These are phyloP conservation scores for Euphorbia tirucalli DNA, from an alignment of 345 rosid genomes.

Conservation along the genomic window DNA sequence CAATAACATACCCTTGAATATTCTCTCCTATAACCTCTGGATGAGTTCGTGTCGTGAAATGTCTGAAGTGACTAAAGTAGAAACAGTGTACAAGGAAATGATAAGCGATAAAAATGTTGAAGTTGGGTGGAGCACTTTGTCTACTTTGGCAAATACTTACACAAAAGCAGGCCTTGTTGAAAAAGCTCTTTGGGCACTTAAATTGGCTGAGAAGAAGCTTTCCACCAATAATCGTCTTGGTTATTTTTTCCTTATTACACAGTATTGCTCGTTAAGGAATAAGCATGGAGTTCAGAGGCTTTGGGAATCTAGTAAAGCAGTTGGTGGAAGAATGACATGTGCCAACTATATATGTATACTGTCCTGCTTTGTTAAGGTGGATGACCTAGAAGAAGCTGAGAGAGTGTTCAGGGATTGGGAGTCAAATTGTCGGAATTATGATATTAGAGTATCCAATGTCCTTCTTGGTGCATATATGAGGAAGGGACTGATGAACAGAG, in stretches of 20 bases:
- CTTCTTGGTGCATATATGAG: constrained; percentile 54
- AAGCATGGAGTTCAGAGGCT: constrained; percentile 45
- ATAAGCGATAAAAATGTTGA: constrained; percentile 40
- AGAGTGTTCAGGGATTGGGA: constrained; percentile 53
- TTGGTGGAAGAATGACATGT: constrained; percentile 46
- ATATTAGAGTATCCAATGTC: constrained; percentile 56
- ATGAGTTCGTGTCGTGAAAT: constrained; percentile 43
- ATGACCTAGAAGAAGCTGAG: constrained; percentile 41
- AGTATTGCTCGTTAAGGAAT: constrained; percentile 38
- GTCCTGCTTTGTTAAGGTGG: constrained; percentile 47
- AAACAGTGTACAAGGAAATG: constrained; percentile 51
- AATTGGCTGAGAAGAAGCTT: constrained; percentile 47
- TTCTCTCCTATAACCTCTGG: constrained; percentile 64
- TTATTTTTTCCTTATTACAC: constrained; percentile 49
- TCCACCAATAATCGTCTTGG: constrained; percentile 39
- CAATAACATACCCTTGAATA: constrained; percentile 49
- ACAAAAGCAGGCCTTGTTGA: constrained; percentile 38
- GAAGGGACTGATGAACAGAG: constrained; percentile 40
- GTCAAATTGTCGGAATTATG: constrained; percentile 37
- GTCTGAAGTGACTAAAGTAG: constrained; percentile 31
- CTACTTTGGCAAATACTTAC: constrained; percentile 51
- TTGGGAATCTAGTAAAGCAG: constrained; percentile 48
- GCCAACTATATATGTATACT: constrained; percentile 51
- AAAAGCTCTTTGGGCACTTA: constrained; percentile 43
- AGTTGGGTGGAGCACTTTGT: constrained; percentile 59